Conservation (phyloP, 352 stramenopile species). For the Phytophthora colocasiae region DNA sequence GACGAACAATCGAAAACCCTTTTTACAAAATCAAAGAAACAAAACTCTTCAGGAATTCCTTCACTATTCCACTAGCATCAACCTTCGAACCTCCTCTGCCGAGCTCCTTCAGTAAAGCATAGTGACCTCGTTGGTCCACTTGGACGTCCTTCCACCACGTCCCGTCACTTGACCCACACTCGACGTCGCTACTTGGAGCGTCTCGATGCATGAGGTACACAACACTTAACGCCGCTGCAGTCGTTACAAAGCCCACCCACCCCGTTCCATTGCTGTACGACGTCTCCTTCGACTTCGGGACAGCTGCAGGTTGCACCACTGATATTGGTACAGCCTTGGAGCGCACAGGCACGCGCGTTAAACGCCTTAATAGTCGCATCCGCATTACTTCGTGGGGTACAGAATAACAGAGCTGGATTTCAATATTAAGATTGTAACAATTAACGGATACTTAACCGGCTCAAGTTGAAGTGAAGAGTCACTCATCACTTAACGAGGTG, state of each 20-base stretch:
- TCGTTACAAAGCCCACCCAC: constrained; percentile 33
- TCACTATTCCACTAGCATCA: not conserved
- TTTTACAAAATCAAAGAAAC: constrained; percentile 16
- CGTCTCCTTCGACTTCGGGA: constrained; percentile 8
- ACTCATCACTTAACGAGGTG: constrained; percentile 30
- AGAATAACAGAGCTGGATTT: not conserved
- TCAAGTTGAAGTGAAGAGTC: constrained; percentile 14
- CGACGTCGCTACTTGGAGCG: constrained; percentile 18
- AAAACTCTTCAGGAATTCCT: not conserved
- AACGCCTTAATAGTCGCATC: constrained; percentile 24
- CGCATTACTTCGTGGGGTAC: constrained; percentile 16
- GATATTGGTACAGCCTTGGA: constrained; percentile 18
- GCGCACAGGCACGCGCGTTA: constrained; percentile 16
- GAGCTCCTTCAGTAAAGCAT: constrained; percentile 69
- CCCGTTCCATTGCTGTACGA: constrained; percentile 31
- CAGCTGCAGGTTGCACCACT: not conserved
- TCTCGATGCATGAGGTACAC: constrained; percentile 18
- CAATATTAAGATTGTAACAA: constrained; percentile 4
- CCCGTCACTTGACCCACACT: constrained; percentile 30
- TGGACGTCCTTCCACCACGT: constrained; percentile 13
- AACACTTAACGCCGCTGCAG: constrained; percentile 22
- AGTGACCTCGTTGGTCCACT: constrained; percentile 45
- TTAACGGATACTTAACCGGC: constrained; percentile 22
- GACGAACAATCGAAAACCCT: constrained; percentile 76
- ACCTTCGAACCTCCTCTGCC: constrained; percentile 56